Percentiles rank a stretch among this genome's conserved stretches.
These are phyloP conservation scores for Aspergillus uvarum DNA, from an alignment of 2,329 filamentous ascomycete genomes.

Conservation along the genomic window DNA sequence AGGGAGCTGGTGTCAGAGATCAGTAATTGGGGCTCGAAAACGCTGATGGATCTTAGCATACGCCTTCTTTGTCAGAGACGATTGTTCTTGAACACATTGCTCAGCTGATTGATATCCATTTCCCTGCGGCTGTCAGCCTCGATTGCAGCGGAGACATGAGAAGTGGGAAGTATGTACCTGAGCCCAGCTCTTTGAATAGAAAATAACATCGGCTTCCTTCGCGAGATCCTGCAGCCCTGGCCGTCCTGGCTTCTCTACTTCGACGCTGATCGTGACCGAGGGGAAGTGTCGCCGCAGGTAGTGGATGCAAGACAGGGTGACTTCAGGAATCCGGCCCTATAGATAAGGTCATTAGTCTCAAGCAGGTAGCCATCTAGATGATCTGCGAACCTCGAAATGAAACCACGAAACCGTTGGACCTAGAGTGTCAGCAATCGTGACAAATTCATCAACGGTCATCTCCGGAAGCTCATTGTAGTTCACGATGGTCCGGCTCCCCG, in stretches of 20 bases:
- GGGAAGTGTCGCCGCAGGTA: slow-evolving; percentile 52
- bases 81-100: slow-evolving; percentile 53
- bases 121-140: slow-evolving; percentile 17
- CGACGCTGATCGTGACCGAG: slow-evolving; percentile 61
- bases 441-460: slow-evolving; percentile 65
- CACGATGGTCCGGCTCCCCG: slow-evolving; percentile 66
- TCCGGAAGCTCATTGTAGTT: slow-evolving; percentile 68
- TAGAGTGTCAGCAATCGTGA: slow-evolving; percentile 43
- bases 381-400: slow-evolving; percentile 64
- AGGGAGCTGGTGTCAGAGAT: slow-evolving; percentile 40
- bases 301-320: slow-evolving; percentile 59
- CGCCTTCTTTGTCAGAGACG: slow-evolving; percentile 44
- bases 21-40: neutral
- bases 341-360: neutral
- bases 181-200: slow-evolving; percentile 71
- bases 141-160: neutral
- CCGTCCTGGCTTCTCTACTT: slow-evolving; percentile 69
- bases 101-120: slow-evolving; percentile 49
- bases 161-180: slow-evolving; percentile 48
- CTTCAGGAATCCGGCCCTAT: slow-evolving; percentile 63
- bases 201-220: slow-evolving; percentile 66
- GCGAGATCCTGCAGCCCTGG: slow-evolving; percentile 60
- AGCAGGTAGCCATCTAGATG: neutral
- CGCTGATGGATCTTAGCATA: slow-evolving; percentile 32
- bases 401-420: slow-evolving; percentile 54